These are phyloP conservation scores for Colletotrichum gloeosporioides DNA, from an alignment of 2,329 filamentous ascomycete genomes.

Conservation along the genomic window DNA sequence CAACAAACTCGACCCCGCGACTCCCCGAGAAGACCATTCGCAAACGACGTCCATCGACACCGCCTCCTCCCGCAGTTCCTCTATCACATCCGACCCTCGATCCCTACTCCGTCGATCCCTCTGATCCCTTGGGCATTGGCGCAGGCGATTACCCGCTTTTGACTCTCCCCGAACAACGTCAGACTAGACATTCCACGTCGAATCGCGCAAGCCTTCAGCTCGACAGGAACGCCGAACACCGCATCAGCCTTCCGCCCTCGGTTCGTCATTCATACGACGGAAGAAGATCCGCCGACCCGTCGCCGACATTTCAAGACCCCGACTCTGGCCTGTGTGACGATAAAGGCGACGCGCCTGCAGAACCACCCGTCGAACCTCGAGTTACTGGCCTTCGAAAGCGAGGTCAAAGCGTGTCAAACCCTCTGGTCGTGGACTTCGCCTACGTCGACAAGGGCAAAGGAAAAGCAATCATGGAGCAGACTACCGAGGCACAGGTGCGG, in stretches of 20 bases:
- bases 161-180: slow-evolving; percentile 54
- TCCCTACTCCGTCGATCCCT: slow-evolving; percentile 35
- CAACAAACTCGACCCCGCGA: slow-evolving; percentile 63
- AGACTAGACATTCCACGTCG: slow-evolving; percentile 47
- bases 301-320: slow-evolving; percentile 26
- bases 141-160: slow-evolving; percentile 58
- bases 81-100: slow-evolving; percentile 51
- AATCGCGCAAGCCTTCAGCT: slow-evolving; percentile 57
- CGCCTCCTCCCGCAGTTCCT: slow-evolving; percentile 57
- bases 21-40: slow-evolving; percentile 33
- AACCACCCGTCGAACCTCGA: slow-evolving; percentile 12
- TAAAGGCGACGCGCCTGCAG: slow-evolving; percentile 7
- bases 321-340: slow-evolving; percentile 19
- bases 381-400: slow-evolving; percentile 29
- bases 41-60: slow-evolving; percentile 57
- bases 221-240: slow-evolving; percentile 53
- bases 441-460: slow-evolving; percentile 56
- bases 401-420: slow-evolving; percentile 33
- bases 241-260: slow-evolving; percentile 59
- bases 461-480: slow-evolving; percentile 50
- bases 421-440: slow-evolving; percentile 10
- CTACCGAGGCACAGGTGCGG: slow-evolving; percentile 37
- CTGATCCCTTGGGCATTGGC: slow-evolving; percentile 42
- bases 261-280: slow-evolving; percentile 60
- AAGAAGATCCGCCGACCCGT: slow-evolving; percentile 42